Evolutionary conservation across 352 stramenopile species (phyloP).

Genomic region (Phytophthora litchii): DNA sequence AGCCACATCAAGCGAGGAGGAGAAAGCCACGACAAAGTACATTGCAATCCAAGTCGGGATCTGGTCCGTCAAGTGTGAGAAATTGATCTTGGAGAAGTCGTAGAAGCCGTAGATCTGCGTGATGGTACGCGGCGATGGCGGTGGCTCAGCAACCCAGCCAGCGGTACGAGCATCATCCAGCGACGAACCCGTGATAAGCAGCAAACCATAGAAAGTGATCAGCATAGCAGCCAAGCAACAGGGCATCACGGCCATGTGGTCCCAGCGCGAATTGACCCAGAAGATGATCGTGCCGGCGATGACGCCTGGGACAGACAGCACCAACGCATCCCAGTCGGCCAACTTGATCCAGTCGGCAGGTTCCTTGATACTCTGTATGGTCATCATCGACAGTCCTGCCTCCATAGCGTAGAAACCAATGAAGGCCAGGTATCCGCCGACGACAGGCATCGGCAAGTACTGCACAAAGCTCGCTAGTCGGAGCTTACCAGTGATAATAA

Average conservation of each 20-base stretch:
- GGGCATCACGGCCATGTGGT: slow-evolving; percentile 87
- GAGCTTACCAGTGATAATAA: slow-evolving; percentile 96
- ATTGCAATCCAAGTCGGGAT: slow-evolving; percentile 95
- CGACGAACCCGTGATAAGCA: slow-evolving; percentile 76
- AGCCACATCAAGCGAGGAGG: slow-evolving; percentile 96
- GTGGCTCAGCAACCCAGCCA: slow-evolving; percentile 92
- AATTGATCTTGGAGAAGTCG: slow-evolving; percentile 67
- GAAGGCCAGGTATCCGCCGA: slow-evolving; percentile 98
- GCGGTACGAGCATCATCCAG: slow-evolving; percentile 89
- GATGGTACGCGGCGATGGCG: slow-evolving; percentile 61
- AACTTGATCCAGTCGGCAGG: slow-evolving; percentile 86
- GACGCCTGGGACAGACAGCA: slow-evolving; percentile 89
- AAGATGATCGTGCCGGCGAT: slow-evolving; percentile 86
- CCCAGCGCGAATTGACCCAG: slow-evolving; percentile 76
- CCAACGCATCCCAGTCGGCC: slow-evolving; percentile 69
- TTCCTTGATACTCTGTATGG: slow-evolving; percentile 90
- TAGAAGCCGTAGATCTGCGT: slow-evolving; percentile 85
- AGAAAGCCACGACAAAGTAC: slow-evolving; percentile 99
- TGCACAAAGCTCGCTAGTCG: slow-evolving; percentile 96
- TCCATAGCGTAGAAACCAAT: slow-evolving; percentile 94
- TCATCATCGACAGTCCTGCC: slow-evolving; percentile 88
- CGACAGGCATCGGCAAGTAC: slow-evolving; percentile 96
- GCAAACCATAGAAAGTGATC: slow-evolving; percentile 76
- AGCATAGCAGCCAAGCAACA: slow-evolving; percentile 91
- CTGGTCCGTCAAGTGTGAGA: slow-evolving; percentile 64